phyloP scores from a whole-genome alignment of 108 stramenopile genomes.

The Skeletonema menzelii region DNA sequence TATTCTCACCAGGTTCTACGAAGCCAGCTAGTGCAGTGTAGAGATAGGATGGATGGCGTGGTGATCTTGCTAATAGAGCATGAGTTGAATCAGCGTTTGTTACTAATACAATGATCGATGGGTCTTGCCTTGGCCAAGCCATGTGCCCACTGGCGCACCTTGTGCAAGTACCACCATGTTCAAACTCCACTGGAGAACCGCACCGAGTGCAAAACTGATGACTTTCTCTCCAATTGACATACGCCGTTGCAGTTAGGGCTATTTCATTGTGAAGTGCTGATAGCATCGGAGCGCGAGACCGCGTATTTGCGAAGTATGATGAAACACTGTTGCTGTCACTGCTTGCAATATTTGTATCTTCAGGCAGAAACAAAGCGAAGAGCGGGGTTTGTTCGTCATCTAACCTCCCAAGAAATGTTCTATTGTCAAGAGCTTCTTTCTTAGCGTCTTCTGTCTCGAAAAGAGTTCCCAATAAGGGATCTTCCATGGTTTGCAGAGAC shows the following conservation, averaged over 20 bases:
- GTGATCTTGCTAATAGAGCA: constrained; percentile 68
- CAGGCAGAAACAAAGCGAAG: constrained; percentile 55
- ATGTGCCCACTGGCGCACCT: constrained; percentile 56
- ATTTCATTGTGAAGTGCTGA: constrained; percentile 62
- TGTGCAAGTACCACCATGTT: constrained; percentile 65
- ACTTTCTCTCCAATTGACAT: constrained; percentile 61
- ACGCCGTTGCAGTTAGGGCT: constrained; percentile 75
- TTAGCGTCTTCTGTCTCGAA: constrained; percentile 3
- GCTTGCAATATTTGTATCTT: constrained; percentile 6
- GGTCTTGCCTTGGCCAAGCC: constrained; percentile 82
- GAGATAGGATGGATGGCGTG: constrained; percentile 66
- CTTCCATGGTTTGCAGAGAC: constrained; percentile 25
- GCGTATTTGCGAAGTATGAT: constrained; percentile 51
- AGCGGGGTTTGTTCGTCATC: constrained; percentile 20
- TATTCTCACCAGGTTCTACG: constrained; percentile 87
- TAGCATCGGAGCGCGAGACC: constrained; percentile 67
- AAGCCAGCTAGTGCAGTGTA: constrained; percentile 84
- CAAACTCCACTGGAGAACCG: constrained; percentile 45
- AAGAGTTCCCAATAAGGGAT: not conserved
- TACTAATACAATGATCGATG: constrained; percentile 75
- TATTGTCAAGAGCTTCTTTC: constrained; percentile 2
- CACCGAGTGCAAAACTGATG: constrained; percentile 60
- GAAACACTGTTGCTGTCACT: constrained; percentile 4
- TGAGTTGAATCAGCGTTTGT: constrained; percentile 48
- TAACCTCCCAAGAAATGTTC: constrained; percentile 55